Percentiles rank a stretch among this genome's conserved stretches.
phyloP scores from a whole-genome alignment of 805 yeast genomes.

The Candida mattraensis region DNA sequence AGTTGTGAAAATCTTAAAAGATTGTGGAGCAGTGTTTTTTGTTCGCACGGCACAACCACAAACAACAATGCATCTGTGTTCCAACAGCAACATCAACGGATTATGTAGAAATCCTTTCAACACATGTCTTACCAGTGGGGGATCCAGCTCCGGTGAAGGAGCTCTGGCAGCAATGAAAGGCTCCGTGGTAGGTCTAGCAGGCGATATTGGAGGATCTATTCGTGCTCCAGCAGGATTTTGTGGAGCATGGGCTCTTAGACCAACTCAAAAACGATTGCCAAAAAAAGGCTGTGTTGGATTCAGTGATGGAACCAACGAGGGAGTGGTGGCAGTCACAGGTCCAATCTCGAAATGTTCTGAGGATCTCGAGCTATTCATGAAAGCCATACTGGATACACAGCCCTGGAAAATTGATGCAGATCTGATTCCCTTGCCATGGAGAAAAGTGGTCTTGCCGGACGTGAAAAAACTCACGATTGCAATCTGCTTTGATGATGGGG shows the following conservation, averaged over 20 bases:
- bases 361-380: constrained; percentile 50
- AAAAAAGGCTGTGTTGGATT: constrained; percentile 34
- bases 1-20: constrained; percentile 42
- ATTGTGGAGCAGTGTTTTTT: no score
- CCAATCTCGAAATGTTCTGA: constrained; percentile 46
- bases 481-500: constrained; percentile 46
- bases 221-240: constrained; percentile 55
- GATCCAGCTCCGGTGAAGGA: no score
- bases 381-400: constrained; percentile 43
- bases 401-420: constrained; percentile 58
- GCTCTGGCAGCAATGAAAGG: no score
- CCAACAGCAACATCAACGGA: no score
- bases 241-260: constrained; percentile 49
- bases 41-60: no score
- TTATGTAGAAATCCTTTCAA: no score
- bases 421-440: constrained; percentile 51
- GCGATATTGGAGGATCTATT: no score
- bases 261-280: constrained; percentile 51
- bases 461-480: constrained; percentile 44
- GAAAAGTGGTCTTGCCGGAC: constrained; percentile 34
- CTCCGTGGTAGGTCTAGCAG: no score
- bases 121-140: no score
- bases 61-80: no score
- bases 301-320: constrained; percentile 46
- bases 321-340: constrained; percentile 44